phyloP scores from a whole-genome alignment of 345 rosid species.

The Rubroshorea leprosula region DNA sequence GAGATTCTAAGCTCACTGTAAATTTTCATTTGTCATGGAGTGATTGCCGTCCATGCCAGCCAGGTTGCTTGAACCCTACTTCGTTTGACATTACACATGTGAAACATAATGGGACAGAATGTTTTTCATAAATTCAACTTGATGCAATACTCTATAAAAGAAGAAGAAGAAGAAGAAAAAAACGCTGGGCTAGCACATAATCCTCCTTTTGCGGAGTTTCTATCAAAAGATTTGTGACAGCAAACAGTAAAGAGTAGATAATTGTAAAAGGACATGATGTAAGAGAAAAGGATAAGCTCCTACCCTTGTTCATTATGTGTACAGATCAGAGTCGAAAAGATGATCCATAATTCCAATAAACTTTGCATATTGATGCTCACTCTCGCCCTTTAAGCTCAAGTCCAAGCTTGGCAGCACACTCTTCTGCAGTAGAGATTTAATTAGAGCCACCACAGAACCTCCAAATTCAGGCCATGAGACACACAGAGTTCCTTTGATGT shows the following conservation, averaged over 20 bases:
- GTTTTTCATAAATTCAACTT: background rate
- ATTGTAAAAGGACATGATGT: too few species aligned
- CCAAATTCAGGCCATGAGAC: conserved; percentile 80
- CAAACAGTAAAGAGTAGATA: too few species aligned
- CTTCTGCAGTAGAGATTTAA: conserved; percentile 45
- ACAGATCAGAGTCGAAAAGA: conserved; percentile 51
- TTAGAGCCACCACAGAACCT: conserved; percentile 40
- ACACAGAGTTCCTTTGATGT: conserved; percentile 62
- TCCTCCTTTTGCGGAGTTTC: too few species aligned
- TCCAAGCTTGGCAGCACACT: conserved; percentile 42
- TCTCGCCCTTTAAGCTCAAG: conserved; percentile 19
- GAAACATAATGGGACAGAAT: background rate
- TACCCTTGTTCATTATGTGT: conserved; percentile 33
- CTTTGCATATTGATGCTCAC: conserved; percentile 23
- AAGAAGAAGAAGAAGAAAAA: too few species aligned
- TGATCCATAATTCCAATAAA: conserved; percentile 33
- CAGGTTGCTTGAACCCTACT: too few species aligned
- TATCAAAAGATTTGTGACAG: too few species aligned
- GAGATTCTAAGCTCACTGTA: too few species aligned
- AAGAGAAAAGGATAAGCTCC: background rate
- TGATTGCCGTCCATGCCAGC: too few species aligned
- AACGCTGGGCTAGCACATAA: too few species aligned
- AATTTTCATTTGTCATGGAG: too few species aligned
- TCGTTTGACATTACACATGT: too few species aligned
- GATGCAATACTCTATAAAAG: too few species aligned